phyloP scores from a whole-genome alignment of 73 alveolate genomes.

The Blepharisma japonicum region DNA sequence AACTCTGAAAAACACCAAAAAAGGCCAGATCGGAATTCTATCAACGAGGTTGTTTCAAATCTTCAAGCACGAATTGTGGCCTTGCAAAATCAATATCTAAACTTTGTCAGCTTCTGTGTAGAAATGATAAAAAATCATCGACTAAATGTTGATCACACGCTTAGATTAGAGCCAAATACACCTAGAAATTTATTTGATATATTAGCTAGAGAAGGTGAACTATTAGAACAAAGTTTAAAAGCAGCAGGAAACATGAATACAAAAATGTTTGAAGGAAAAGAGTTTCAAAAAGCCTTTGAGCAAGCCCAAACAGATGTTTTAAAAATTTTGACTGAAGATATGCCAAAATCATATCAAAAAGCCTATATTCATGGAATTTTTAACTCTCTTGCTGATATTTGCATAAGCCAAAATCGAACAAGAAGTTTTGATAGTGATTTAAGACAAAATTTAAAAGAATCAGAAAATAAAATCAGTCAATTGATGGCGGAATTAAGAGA shows the following conservation, averaged over 20 bases:
- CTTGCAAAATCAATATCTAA: not conserved
- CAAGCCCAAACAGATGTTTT: too few species aligned
- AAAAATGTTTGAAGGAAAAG: conserved; percentile 49
- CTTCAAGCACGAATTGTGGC: not conserved
- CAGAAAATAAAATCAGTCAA: too few species aligned
- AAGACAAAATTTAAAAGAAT: too few species aligned
- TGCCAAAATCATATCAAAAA: too few species aligned
- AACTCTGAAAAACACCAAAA: too few species aligned
- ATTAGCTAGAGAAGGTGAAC: not conserved
- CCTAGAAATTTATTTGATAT: not conserved
- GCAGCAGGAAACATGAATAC: conserved; percentile 32
- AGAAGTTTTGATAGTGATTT: too few species aligned
- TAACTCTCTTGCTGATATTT: too few species aligned
- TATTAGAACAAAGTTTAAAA: not conserved
- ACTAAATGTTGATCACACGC: not conserved
- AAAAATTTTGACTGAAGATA: too few species aligned
- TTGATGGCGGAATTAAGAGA: too few species aligned
- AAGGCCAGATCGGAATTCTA: not conserved
- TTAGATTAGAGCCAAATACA: not conserved
- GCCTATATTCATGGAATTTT: too few species aligned
- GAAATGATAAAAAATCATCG: conserved; percentile 11
- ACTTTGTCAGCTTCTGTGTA: not conserved
- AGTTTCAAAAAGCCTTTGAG: conserved; percentile 47
- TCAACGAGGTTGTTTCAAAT: not conserved
- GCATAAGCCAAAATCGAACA: too few species aligned